Evolutionary conservation across 768 basidiomycete genomes (phyloP).

Genomic region (Lanmaoa rubissima): DNA sequence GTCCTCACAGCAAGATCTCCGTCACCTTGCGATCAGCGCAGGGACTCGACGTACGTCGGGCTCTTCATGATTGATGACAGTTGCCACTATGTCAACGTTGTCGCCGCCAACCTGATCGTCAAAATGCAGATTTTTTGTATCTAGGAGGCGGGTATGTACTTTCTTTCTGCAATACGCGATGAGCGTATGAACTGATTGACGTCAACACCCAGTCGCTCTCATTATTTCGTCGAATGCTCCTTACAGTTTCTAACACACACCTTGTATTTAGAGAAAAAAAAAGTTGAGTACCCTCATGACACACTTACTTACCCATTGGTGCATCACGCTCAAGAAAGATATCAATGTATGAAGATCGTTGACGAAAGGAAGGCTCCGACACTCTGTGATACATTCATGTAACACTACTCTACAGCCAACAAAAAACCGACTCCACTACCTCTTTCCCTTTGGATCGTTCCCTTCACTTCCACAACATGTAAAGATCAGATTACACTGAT

Average conservation of each 20-base stretch:
- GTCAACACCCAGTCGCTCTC: no score
- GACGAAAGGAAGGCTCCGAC: neutral
- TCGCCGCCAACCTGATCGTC: no score
- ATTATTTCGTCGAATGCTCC: no score
- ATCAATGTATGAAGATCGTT: neutral
- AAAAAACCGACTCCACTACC: neutral
- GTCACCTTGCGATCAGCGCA: neutral
- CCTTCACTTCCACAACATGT: conserved; percentile 19
- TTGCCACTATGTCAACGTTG: neutral
- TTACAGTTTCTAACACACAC: neutral
- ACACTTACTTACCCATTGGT: neutral
- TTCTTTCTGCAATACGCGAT: no score
- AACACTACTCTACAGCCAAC: neutral
- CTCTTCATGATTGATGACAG: neutral
- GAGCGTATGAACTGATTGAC: no score
- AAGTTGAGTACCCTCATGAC: neutral
- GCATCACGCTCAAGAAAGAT: neutral
- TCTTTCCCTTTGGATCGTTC: neutral
- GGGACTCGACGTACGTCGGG: neutral
- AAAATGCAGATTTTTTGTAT: no score
- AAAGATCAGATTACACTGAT: conserved; percentile 25
- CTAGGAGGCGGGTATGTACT: no score
- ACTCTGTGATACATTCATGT: neutral
- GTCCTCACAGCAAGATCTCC: neutral
- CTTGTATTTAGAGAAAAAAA: neutral